A percentile compares a stretch with the other conserved stretches of the same genome.
These are phyloP conservation scores for Sugiyamaella sp. DNA, from an alignment of 1,139 yeast species.

Conservation along the genomic window DNA sequence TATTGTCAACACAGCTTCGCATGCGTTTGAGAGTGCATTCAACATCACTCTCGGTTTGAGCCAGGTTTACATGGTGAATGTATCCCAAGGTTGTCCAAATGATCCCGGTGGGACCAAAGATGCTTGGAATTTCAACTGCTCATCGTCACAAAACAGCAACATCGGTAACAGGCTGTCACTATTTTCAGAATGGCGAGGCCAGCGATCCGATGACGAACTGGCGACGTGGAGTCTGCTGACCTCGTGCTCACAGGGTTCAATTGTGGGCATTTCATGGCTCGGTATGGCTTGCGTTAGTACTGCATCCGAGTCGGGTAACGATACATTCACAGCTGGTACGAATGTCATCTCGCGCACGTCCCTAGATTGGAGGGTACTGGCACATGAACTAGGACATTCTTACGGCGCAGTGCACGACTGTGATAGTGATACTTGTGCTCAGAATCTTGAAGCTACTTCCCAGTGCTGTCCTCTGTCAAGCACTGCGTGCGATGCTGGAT, in stretches of 20 bases:
- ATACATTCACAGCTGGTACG: constrained; percentile 40
- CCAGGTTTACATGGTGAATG: constrained; percentile 35
- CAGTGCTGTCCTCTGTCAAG: constrained; percentile 44
- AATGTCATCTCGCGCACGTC: constrained; percentile 43
- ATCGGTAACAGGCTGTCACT: constrained; percentile 40
- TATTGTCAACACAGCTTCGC: constrained; percentile 44
- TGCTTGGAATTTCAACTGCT: constrained; percentile 42
- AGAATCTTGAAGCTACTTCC: constrained; percentile 35
- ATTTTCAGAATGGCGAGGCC: constrained; percentile 44
- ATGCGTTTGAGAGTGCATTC: constrained; percentile 43
- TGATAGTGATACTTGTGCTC: constrained; percentile 41
- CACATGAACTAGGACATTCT: constrained; percentile 48
- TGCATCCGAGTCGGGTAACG: constrained; percentile 29
- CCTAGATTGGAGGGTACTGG: constrained; percentile 45
- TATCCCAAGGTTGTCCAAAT: constrained; percentile 36
- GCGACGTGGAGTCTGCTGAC: constrained; percentile 48
- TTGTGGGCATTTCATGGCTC: constrained; percentile 48
- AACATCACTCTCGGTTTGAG: constrained; percentile 43
- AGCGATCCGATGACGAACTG: constrained; percentile 37
- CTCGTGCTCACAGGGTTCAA: constrained; percentile 40
- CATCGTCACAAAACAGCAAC: constrained; percentile 20
- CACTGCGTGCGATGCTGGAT: constrained; percentile 41
- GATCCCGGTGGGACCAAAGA: constrained; percentile 26
- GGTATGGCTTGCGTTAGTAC: constrained; percentile 42
- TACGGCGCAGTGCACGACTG: constrained; percentile 51